Percentiles rank a stretch among this genome's conserved stretches.
Conservation (phyloP, 306 rosid genomes). For the Myrica gale region DNA sequence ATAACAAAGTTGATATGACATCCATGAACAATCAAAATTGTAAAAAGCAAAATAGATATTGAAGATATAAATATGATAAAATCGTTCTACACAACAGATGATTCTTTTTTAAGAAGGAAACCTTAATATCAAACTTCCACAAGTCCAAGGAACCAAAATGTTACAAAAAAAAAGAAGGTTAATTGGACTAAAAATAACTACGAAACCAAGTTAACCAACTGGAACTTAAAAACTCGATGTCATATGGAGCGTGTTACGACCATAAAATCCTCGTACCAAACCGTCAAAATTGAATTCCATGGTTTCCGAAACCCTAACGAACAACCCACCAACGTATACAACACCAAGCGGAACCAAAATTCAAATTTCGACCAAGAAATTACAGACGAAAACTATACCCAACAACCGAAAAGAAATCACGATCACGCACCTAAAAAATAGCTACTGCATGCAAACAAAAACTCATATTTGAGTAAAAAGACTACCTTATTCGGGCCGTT, state of each 20-base stretch:
- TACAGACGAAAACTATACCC: not conserved
- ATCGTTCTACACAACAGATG: not conserved
- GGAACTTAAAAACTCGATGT: not conserved
- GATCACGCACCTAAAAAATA: not conserved
- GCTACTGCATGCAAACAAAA: not conserved
- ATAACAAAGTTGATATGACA: not conserved
- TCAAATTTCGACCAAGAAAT: not conserved
- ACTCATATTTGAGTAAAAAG: not conserved
- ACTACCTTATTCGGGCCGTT: not conserved
- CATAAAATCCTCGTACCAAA: not conserved
- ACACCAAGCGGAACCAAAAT: not conserved
- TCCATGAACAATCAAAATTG: not conserved
- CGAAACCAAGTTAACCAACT: not conserved
- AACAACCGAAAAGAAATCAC: not conserved
- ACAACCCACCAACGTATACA: not conserved
- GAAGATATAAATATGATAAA: not conserved
- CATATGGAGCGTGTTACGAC: not conserved
- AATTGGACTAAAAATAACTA: not conserved
- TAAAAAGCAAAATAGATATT: no score
- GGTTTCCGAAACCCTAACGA: slow-evolving; percentile 11
- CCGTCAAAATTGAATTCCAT: slow-evolving; percentile 1
- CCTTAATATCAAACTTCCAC: not conserved
- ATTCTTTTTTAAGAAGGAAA: no score
- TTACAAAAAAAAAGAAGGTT: not conserved
- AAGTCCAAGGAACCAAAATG: not conserved